Conservation (phyloP, 805 yeast genomes). For the Cyberlindnera maritima region DNA sequence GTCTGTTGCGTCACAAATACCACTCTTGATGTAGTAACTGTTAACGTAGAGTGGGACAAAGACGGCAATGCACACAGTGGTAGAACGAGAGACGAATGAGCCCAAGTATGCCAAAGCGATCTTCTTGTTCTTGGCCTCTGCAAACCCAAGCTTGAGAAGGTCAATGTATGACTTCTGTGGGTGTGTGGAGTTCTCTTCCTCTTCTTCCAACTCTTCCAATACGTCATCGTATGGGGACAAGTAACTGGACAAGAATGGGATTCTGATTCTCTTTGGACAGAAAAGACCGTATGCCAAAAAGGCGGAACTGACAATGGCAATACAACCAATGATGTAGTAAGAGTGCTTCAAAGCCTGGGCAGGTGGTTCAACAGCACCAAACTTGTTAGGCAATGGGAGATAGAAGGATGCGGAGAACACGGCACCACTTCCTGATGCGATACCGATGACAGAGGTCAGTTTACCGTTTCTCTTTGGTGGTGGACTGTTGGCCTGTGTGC, state of each 20-base stretch:
- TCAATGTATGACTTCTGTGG: constrained; percentile 33
- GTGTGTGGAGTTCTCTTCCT: constrained; percentile 21
- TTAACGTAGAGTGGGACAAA: constrained; percentile 65
- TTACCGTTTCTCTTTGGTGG: constrained; percentile 44
- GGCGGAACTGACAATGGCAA: constrained; percentile 38
- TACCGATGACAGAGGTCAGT: constrained; percentile 58
- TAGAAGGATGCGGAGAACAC: constrained; percentile 55
- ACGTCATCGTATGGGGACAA: constrained; percentile 31
- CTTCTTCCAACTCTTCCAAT: constrained; percentile 32
- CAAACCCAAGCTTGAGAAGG: constrained; percentile 46
- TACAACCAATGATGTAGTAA: constrained; percentile 45
- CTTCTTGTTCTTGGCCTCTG: constrained; percentile 44
- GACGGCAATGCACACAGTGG: constrained; percentile 54
- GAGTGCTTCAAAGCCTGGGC: constrained; percentile 46
- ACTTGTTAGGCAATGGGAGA: constrained; percentile 53
- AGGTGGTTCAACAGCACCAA: constrained; percentile 39
- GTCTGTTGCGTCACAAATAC: constrained; percentile 42
- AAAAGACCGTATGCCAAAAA: constrained; percentile 43
- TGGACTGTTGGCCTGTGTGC: constrained; percentile 5
- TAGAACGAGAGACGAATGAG: constrained; percentile 60
- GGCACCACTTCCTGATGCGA: constrained; percentile 65
- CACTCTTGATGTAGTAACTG: constrained; percentile 49
- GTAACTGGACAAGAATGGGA: constrained; percentile 25
- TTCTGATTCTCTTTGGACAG: constrained; percentile 36
- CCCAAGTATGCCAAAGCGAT: constrained; percentile 59